Evolutionary conservation across 2,329 filamentous ascomycete species (phyloP).

Genomic region (Tetracladium maxilliforme): DNA sequence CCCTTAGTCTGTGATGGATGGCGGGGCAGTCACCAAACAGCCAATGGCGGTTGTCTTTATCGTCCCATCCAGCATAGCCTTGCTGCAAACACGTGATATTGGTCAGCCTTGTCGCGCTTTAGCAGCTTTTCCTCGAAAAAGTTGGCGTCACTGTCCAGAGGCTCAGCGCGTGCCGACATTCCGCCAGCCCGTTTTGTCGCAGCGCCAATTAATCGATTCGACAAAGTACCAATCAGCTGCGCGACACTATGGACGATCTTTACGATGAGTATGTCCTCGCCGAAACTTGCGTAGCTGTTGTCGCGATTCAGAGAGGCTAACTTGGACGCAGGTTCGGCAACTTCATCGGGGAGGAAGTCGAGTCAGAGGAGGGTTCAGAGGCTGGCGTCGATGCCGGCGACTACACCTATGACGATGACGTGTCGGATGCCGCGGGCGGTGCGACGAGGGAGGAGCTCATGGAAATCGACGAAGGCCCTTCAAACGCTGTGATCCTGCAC

Average conservation of each 20-base stretch:
- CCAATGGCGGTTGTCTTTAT: too few species aligned
- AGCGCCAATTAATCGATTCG: too few species aligned
- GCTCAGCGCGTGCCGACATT: too few species aligned
- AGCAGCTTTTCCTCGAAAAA: too few species aligned
- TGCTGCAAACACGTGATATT: too few species aligned
- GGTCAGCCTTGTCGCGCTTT: too few species aligned
- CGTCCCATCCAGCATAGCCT: too few species aligned
- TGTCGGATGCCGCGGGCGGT: constrained; percentile 44
- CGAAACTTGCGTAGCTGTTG: too few species aligned
- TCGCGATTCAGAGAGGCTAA: constrained; percentile 6
- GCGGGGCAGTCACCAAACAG: too few species aligned
- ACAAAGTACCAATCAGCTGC: constrained; percentile 7
- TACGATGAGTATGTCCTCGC: constrained; percentile 69
- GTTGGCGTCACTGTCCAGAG: too few species aligned
- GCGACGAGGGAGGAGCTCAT: constrained; percentile 70
- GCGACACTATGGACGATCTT: constrained; percentile 68
- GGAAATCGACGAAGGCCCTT: constrained; percentile 85
- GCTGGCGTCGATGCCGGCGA: constrained; percentile 59
- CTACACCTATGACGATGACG: constrained; percentile 71
- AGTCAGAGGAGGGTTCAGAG: constrained; percentile 77
- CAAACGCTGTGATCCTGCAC: constrained; percentile 93
- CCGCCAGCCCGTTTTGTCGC: too few species aligned
- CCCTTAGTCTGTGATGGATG: too few species aligned
- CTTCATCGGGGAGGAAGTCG: constrained; percentile 88
- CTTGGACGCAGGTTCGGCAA: constrained; percentile 66